These are phyloP conservation scores for Chaetoceros tenuissimus DNA, from an alignment of 108 stramenopile genomes.

Conservation along the genomic window DNA sequence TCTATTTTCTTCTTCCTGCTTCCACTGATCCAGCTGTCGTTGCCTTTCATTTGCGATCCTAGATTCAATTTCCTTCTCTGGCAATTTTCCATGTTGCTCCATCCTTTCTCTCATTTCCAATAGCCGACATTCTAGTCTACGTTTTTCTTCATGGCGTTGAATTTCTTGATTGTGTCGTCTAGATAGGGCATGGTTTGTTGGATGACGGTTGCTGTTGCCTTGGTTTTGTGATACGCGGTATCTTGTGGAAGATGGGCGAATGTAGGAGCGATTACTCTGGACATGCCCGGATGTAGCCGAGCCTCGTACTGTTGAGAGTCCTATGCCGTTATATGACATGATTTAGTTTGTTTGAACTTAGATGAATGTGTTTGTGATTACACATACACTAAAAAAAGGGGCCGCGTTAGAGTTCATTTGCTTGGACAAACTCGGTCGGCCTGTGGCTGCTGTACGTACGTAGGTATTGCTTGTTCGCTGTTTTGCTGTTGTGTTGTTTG, in stretches of 20 bases:
- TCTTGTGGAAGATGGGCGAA: constrained; percentile 49
- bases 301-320: constrained; percentile 80
- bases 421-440: too few relatives aligned
- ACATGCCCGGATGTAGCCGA: constrained; percentile 88
- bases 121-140: constrained; percentile 58
- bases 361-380: too few relatives aligned
- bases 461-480: too few relatives aligned
- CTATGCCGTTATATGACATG: constrained; percentile 77
- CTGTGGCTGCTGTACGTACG: too few relatives aligned
- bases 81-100: constrained; percentile 47
- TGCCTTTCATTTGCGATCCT: constrained; percentile 47
- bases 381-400: too few relatives aligned
- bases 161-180: constrained; percentile 36
- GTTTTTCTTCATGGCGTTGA: constrained; percentile 57
- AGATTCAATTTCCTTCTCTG: constrained; percentile 51
- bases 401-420: too few relatives aligned
- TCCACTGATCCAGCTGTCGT: constrained; percentile 23
- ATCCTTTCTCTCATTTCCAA: constrained; percentile 64
- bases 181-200: constrained; percentile 11
- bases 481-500: too few relatives aligned
- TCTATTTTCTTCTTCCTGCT: constrained; percentile 8
- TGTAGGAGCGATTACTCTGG: constrained; percentile 73
- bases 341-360: too few relatives aligned
- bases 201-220: neutral
- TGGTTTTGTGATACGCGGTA: neutral